phyloP scores from a whole-genome alignment of 164 flowering plant species.

The Vitis cinerea region DNA sequence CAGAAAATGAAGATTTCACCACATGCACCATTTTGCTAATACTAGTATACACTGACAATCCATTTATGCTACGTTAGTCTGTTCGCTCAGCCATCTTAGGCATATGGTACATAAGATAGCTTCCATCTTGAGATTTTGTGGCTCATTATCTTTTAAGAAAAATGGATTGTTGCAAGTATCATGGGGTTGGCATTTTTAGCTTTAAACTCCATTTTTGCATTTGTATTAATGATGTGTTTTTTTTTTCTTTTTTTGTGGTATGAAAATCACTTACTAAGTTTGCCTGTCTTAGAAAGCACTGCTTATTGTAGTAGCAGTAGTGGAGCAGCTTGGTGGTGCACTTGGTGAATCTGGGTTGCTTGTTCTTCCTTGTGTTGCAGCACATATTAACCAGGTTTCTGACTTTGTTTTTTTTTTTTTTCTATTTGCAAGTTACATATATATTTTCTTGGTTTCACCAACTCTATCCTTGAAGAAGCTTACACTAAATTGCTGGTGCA shows the following conservation, averaged over 20 bases:
- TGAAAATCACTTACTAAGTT: neutral
- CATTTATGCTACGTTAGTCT: no score
- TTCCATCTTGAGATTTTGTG: neutral
- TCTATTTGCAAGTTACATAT: no score
- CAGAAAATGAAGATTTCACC: no score
- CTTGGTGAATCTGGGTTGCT: conserved; percentile 20
- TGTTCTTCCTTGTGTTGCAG: conserved; percentile 22
- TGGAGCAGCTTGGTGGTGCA: conserved; percentile 17
- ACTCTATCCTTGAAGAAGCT: neutral
- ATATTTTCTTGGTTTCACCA: neutral
- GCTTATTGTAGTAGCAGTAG: conserved; percentile 14
- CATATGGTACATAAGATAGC: neutral
- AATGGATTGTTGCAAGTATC: neutral
- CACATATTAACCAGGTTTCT: conserved; percentile 18
- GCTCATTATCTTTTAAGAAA: neutral
- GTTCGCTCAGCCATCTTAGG: neutral
- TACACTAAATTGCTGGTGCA: conserved; percentile 1
- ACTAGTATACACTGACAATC: no score
- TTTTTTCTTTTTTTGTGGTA: neutral
- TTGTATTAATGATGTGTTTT: neutral
- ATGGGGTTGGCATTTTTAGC: neutral
- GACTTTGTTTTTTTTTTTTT: no score
- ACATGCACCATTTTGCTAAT: no score
- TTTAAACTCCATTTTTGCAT: no score
- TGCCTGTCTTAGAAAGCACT: conserved; percentile 11